Conservation (phyloP, 169 alveolate species). For the Plasmodium sp. region DNA sequence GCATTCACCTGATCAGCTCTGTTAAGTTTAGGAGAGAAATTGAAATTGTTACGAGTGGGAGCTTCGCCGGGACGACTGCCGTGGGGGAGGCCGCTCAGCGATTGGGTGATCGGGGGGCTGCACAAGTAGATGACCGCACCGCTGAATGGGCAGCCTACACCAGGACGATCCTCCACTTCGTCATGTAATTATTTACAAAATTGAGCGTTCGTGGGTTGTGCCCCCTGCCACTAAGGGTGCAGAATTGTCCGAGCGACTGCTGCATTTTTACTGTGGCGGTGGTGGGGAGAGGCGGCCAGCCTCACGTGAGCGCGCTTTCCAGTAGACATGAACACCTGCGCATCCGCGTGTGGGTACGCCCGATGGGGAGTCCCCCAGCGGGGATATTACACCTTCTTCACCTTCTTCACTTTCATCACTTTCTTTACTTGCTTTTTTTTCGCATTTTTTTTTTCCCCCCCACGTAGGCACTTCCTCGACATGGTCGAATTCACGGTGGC, state of each 20-base stretch:
- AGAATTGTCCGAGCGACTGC: neutral
- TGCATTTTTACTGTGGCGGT: too few species aligned
- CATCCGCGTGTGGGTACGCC: neutral
- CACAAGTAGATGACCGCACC: neutral
- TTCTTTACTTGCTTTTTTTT: too few species aligned
- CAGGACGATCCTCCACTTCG: neutral
- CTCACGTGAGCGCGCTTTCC: neutral
- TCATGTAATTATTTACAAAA: neutral
- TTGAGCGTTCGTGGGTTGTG: neutral
- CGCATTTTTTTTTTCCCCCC: neutral
- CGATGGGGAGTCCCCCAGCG: neutral
- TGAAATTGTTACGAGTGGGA: conserved; percentile 23
- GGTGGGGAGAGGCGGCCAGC: neutral
- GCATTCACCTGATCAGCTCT: conserved; percentile 26
- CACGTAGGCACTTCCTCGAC: conserved; percentile 45
- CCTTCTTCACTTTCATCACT: neutral
- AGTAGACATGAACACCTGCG: neutral
- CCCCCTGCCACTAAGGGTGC: neutral
- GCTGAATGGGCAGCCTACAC: neutral
- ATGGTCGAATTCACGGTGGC: conserved; percentile 50
- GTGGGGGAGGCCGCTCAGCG: neutral
- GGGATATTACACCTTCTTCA: neutral
- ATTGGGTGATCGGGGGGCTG: neutral
- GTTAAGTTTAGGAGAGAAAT: conserved; percentile 62
- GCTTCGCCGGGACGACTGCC: neutral